phyloP scores from a whole-genome alignment of 148 eudicot genomes.

The Salicornia ramosissima region DNA sequence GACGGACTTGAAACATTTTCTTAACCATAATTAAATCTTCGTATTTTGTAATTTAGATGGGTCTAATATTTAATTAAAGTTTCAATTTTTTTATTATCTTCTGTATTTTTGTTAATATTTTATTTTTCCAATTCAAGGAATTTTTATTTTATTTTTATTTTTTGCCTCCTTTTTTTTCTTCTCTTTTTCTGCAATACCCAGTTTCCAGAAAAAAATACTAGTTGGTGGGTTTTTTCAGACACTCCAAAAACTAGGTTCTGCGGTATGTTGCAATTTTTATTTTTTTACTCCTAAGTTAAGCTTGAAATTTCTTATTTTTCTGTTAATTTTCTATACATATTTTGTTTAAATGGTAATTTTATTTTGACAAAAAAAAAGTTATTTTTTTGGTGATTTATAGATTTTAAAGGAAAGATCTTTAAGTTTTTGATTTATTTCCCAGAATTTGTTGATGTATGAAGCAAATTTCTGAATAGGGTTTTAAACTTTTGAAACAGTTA shows the following conservation, averaged over 20 bases:
- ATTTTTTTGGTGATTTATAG: conserved; percentile 32
- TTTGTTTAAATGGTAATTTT: conserved; percentile 18
- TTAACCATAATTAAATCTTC: conserved; percentile 85
- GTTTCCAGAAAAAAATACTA: conserved; percentile 44
- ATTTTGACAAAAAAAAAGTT: conserved; percentile 18
- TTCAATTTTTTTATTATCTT: conserved; percentile 41
- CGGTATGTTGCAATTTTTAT: conserved; percentile 23
- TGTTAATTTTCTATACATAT: conserved; percentile 16
- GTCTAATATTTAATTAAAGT: conserved; percentile 43
- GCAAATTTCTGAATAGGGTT: conserved; percentile 21
- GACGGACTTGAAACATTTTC: conserved; percentile 95
- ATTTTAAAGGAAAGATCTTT: conserved; percentile 30
- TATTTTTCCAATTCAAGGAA: conserved; percentile 28
- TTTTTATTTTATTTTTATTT: conserved; percentile 24
- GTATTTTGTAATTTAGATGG: conserved; percentile 48
- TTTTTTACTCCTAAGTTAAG: conserved; percentile 25
- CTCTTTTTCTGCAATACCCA: conserved; percentile 66
- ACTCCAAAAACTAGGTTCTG: conserved; percentile 23
- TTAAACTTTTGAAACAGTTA: conserved; percentile 12
- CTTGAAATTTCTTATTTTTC: conserved; percentile 18
- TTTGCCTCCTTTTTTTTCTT: conserved; percentile 43
- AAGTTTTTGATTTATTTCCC: conserved; percentile 22
- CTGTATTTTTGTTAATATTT: conserved; percentile 36
- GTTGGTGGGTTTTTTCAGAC: conserved; percentile 33
- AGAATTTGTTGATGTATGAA: conserved; percentile 11